A percentile compares a stretch with the other conserved stretches of the same genome.
These are phyloP conservation scores for Rhazya stricta DNA, from an alignment of 257 asterid species.

Conservation along the genomic window DNA sequence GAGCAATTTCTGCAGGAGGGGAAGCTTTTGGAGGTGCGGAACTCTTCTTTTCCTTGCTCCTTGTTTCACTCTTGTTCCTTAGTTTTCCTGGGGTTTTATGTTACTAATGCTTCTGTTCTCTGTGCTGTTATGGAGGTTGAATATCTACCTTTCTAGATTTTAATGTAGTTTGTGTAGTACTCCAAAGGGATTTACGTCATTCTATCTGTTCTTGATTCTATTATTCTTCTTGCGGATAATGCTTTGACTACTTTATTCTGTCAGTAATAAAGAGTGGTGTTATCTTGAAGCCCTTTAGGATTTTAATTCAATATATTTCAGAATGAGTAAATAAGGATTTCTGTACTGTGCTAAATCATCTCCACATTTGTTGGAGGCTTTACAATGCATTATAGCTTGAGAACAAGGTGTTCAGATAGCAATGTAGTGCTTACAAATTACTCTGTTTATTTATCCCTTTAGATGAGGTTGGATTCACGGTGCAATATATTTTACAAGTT, in stretches of 20 bases:
- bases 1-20: slow-evolving; percentile 81
- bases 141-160: neutral
- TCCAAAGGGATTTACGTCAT: neutral
- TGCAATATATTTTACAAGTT: neutral
- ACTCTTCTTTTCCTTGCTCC: neutral
- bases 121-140: neutral
- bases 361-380: neutral
- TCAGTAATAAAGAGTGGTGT: neutral
- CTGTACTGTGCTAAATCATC: neutral
- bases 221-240: neutral
- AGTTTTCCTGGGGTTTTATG: neutral
- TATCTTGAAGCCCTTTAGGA: neutral
- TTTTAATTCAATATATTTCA: neutral
- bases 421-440: neutral
- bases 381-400: neutral
- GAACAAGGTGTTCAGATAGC: neutral
- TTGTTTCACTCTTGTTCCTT: neutral
- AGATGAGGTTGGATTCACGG: neutral
- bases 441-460: neutral
- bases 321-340: neutral
- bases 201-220: neutral
- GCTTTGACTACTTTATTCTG: slow-evolving; percentile 1
- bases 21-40: slow-evolving; percentile 79
- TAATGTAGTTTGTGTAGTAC: neutral
- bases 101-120: neutral